Evolutionary conservation across 495 filamentous ascomycete genomes (phyloP).

Genomic region (Aspergillus bertholletiae): DNA sequence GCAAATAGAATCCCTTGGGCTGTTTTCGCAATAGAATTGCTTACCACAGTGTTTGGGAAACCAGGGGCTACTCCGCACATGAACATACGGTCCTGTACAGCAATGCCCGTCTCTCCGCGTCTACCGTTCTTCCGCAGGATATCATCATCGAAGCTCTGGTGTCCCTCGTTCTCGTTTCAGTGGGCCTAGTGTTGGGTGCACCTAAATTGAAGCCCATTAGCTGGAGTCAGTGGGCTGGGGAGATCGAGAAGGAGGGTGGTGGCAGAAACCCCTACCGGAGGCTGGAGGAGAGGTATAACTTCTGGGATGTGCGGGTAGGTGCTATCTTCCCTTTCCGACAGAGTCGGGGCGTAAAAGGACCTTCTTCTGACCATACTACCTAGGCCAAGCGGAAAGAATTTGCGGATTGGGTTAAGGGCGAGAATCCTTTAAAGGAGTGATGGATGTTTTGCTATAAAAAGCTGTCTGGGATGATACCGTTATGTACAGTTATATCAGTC

Average conservation of each 20-base stretch:
- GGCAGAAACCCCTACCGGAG: slow-evolving; percentile 46
- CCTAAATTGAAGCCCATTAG: slow-evolving; percentile 70
- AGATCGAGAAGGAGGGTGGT: slow-evolving; percentile 68
- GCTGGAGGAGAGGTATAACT: slow-evolving; percentile 61
- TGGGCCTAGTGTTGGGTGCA: slow-evolving; percentile 67
- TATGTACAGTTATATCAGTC: neutral
- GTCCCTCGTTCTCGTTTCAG: slow-evolving; percentile 60
- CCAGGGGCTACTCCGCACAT: slow-evolving; percentile 80
- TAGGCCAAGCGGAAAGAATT: slow-evolving; percentile 76
- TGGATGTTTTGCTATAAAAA: neutral
- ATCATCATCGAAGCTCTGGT: slow-evolving; percentile 62
- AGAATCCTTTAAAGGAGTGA: slow-evolving; percentile 18
- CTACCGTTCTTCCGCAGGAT: slow-evolving; percentile 63
- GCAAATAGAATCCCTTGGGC: neutral
- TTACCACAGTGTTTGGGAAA: neutral
- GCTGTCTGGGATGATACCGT: neutral
- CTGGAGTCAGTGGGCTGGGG: slow-evolving; percentile 80
- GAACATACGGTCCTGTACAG: slow-evolving; percentile 73
- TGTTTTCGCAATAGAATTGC: neutral
- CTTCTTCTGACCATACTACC: slow-evolving; percentile 22
- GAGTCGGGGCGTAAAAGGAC: neutral
- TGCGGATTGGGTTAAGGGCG: slow-evolving; percentile 63
- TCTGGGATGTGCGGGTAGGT: slow-evolving; percentile 66
- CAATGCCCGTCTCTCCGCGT: slow-evolving; percentile 46
- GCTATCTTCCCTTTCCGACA: slow-evolving; percentile 23